These are phyloP conservation scores for Protomyces inundatus DNA, from an alignment of 1,139 yeast species.

Conservation along the genomic window DNA sequence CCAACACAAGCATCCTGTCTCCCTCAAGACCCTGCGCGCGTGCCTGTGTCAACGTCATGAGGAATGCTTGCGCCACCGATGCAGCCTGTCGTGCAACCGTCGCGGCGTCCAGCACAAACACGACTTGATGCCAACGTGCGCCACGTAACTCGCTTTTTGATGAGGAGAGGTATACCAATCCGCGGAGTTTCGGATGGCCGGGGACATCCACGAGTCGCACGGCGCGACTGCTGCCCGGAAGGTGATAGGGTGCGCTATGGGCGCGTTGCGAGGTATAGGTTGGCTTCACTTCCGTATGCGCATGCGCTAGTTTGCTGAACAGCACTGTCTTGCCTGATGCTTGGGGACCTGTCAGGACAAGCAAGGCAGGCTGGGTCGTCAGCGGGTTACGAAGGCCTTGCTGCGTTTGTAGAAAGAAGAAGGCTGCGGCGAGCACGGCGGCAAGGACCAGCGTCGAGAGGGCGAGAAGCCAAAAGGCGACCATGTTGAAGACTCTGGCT, in stretches of 20 bases:
- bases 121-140: neutral
- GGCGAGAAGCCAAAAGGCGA: neutral
- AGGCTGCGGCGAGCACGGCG: neutral
- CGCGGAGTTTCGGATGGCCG: conserved; percentile 19
- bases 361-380: neutral
- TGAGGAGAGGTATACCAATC: neutral
- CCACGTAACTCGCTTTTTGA: neutral
- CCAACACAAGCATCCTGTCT: neutral
- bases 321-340: conserved; percentile 17
- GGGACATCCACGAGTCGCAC: conserved; percentile 11
- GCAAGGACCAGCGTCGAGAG: conserved; percentile 9
- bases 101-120: conserved; percentile 13
- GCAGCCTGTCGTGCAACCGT: conserved; percentile 7
- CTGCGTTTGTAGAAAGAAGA: conserved; percentile 1
- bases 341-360: conserved; percentile 7
- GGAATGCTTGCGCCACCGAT: neutral
- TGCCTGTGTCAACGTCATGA: conserved; percentile 3
- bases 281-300: neutral
- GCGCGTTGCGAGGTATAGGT: conserved; percentile 4
- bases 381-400: conserved; percentile 1
- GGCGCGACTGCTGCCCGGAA: neutral
- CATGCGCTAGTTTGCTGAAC: conserved; percentile 7
- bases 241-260: neutral
- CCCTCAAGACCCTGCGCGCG: neutral
- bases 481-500: neutral